Percentiles rank a stretch among this genome's conserved stretches.
Conservation (phyloP, 768 basidiomycete species). For the Brasilioporus rufonigricans region DNA sequence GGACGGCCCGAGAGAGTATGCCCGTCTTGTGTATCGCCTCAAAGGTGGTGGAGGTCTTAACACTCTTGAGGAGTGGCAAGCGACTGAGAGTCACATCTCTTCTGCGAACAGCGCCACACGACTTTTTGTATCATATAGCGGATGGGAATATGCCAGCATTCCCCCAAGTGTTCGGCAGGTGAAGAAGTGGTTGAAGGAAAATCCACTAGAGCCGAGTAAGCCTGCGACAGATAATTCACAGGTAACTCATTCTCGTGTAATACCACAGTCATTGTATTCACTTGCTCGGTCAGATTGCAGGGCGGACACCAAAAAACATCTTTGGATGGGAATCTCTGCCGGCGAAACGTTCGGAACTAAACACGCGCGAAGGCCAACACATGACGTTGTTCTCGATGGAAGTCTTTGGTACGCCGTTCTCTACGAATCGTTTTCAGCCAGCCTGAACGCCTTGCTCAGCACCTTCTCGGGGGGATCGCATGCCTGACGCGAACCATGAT, state of each 20-base stretch:
- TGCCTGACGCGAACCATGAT: constrained; percentile 60
- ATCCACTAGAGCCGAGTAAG: constrained; percentile 13
- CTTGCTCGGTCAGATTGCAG: constrained; percentile 52
- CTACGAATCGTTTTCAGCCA: neutral
- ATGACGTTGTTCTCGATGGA: constrained; percentile 86
- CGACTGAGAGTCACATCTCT: constrained; percentile 3
- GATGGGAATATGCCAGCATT: constrained; percentile 78
- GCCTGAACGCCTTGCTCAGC: constrained; percentile 37
- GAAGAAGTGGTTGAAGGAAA: constrained; percentile 49
- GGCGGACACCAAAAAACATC: constrained; percentile 71
- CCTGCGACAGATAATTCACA: constrained; percentile 45
- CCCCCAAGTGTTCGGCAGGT: constrained; percentile 63
- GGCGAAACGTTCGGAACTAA: constrained; percentile 35
- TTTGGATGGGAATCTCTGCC: constrained; percentile 67
- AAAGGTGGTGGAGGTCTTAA: constrained; percentile 60
- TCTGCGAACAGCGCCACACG: neutral
- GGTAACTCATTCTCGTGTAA: constrained; percentile 31
- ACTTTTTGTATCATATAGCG: constrained; percentile 38
- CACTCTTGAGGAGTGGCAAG: constrained; percentile 61
- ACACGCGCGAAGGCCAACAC: constrained; percentile 57
- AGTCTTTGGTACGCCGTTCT: constrained; percentile 65
- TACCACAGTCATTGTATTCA: neutral
- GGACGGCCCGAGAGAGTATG: constrained; percentile 68
- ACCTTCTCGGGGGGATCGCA: constrained; percentile 52
- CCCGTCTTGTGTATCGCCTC: constrained; percentile 70